These are phyloP conservation scores for Trypanosomatidae sp. DNA, from an alignment of 208 protist genomes.

Conservation along the genomic window DNA sequence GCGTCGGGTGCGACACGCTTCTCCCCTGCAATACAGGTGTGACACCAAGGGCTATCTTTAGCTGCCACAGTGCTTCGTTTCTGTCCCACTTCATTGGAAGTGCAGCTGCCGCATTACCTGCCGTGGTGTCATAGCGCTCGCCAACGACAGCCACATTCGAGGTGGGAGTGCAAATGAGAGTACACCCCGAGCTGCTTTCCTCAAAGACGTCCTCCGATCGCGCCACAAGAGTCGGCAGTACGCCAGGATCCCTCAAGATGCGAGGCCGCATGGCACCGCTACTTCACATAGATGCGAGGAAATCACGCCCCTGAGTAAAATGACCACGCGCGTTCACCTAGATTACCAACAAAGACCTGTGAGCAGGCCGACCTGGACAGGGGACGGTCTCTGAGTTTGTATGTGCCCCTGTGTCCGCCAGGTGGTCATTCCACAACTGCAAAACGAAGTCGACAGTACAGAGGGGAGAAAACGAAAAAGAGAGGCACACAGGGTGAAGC, in stretches of 20 bases:
- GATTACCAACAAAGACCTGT: neutral
- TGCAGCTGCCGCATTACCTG: neutral
- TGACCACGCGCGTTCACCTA: neutral
- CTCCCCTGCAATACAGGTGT: slow-evolving; percentile 23
- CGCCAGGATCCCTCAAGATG: neutral
- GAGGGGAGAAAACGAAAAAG: neutral
- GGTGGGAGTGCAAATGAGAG: neutral
- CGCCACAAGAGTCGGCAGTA: neutral
- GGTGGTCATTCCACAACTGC: neutral
- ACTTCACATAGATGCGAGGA: neutral
- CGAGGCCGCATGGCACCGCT: neutral
- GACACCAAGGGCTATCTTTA: slow-evolving; percentile 25
- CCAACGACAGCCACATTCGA: neutral
- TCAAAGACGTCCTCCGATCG: slow-evolving; percentile 7
- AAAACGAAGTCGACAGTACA: neutral
- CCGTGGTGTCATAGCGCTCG: slow-evolving; percentile 1
- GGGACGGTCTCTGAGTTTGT: neutral
- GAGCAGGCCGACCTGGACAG: neutral
- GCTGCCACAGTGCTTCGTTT: slow-evolving; percentile 35
- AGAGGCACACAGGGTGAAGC: neutral
- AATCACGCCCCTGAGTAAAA: neutral
- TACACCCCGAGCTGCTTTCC: neutral
- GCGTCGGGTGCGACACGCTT: neutral
- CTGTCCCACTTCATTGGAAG: slow-evolving; percentile 10
- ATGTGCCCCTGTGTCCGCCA: neutral